Evolutionary conservation across 768 basidiomycete genomes (phyloP).

Genomic region (Mycena pura): DNA sequence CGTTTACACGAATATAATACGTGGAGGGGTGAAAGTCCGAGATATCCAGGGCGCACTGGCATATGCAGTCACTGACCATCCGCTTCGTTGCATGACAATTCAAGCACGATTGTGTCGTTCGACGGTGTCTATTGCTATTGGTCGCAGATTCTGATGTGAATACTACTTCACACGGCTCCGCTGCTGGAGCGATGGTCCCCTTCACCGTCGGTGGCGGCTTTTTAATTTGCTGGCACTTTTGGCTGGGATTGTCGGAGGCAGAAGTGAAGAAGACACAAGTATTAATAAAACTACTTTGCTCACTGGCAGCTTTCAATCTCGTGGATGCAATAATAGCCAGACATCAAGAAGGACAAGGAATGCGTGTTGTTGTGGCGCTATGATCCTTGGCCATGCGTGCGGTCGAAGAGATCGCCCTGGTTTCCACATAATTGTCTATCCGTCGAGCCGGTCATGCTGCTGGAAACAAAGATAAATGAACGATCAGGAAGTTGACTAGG

Average conservation of each 20-base stretch:
- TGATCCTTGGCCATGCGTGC: too few species aligned
- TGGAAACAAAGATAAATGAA: too few species aligned
- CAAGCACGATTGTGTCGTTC: conserved; percentile 59
- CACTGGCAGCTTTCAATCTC: too few species aligned
- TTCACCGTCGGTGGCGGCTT: not conserved
- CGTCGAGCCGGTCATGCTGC: too few species aligned
- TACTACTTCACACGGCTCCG: not conserved
- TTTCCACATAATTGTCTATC: too few species aligned
- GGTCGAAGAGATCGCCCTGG: too few species aligned
- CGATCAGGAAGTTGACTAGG: too few species aligned
- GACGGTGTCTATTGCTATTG: conserved; percentile 42
- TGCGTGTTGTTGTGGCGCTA: too few species aligned
- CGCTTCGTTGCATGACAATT: conserved; percentile 64
- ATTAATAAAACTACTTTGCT: too few species aligned
- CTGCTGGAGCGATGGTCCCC: conserved; percentile 19
- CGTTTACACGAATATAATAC: too few species aligned
- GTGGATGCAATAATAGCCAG: too few species aligned
- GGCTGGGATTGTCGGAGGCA: not conserved
- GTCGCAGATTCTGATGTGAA: not conserved
- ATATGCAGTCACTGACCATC: conserved; percentile 42
- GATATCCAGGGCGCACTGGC: not conserved
- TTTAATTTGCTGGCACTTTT: not conserved
- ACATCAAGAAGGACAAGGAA: too few species aligned
- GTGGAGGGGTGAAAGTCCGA: not conserved
- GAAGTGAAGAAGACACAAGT: not conserved